A percentile compares a stretch with the other conserved stretches of the same genome.
These are phyloP conservation scores for Graphium sp. DNA, from an alignment of 2,329 filamentous ascomycete species.

Conservation along the genomic window DNA sequence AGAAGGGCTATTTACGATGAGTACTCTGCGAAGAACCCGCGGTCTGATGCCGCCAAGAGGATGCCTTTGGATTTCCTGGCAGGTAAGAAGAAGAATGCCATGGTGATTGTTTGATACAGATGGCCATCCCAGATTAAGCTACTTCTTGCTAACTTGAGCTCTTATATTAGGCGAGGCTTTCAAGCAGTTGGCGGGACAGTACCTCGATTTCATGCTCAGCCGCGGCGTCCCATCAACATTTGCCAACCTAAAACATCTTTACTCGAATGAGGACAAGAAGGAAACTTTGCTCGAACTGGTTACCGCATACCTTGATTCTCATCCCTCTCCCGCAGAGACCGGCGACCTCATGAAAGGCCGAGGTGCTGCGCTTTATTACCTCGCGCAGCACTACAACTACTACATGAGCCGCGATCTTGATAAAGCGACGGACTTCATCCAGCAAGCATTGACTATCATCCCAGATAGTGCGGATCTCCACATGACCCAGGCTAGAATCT, in stretches of 20 bases:
- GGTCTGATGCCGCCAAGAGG: constrained; percentile 70
- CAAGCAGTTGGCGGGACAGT: constrained; percentile 56
- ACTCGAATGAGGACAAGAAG: constrained; percentile 62
- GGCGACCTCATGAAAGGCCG: constrained; percentile 43
- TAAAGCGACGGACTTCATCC: constrained; percentile 69
- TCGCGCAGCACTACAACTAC: constrained; percentile 96
- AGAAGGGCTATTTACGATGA: constrained; percentile 57
- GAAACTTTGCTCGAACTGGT: constrained; percentile 60
- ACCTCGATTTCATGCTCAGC: constrained; percentile 70
- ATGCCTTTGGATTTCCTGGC: constrained; percentile 80
- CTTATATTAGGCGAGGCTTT: constrained; percentile 59
- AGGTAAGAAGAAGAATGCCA: constrained; percentile 35
- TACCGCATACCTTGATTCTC: constrained; percentile 56
- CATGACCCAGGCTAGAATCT: constrained; percentile 90
- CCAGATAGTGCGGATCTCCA: constrained; percentile 77
- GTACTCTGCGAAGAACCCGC: constrained; percentile 65
- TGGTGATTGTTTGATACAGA: too few relatives aligned
- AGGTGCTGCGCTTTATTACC: constrained; percentile 74
- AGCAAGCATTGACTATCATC: constrained; percentile 66
- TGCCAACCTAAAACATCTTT: constrained; percentile 89
- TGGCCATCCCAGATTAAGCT: too few relatives aligned
- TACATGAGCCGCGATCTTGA: constrained; percentile 66
- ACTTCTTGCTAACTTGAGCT: too few relatives aligned
- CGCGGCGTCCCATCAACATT: constrained; percentile 94
- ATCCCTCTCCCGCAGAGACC: constrained; percentile 25